Evolutionary conservation across 441 rosid species (phyloP).

Genomic region (Syzygium syzygioides): DNA sequence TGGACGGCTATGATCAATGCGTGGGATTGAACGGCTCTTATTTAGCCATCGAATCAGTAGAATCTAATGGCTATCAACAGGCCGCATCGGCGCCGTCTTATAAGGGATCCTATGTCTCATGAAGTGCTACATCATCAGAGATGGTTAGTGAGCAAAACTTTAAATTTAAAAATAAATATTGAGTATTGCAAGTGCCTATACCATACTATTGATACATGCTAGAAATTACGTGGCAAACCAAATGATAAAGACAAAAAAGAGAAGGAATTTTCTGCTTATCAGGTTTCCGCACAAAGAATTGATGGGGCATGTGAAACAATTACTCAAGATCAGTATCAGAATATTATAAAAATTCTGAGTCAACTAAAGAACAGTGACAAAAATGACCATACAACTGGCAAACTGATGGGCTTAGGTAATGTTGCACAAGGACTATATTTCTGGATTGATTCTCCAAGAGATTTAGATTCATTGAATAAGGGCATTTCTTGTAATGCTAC

Average conservation of each 20-base stretch:
- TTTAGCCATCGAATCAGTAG: neutral
- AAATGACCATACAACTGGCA: rapidly evolving
- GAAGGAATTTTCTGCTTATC: neutral
- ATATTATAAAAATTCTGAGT: neutral
- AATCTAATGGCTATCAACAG: no score
- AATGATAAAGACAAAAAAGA: neutral
- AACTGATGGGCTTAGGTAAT: neutral
- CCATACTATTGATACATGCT: neutral
- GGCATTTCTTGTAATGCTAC: neutral
- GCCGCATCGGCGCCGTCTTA: neutral
- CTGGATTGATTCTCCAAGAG: neutral
- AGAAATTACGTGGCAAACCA: no score
- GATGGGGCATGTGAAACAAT: neutral
- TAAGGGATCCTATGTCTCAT: neutral
- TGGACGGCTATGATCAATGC: no score
- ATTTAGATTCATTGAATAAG: no score
- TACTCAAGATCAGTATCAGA: neutral
- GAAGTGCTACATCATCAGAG: no score
- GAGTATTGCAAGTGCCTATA: neutral
- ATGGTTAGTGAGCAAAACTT: neutral
- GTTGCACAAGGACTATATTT: no score
- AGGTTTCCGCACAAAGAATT: neutral
- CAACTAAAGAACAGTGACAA: no score
- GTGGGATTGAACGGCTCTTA: neutral
- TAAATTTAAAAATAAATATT: no score